These are phyloP conservation scores for Mortierella sp. DNA, from an alignment of 371 early-diverging fungal genomes.

Conservation along the genomic window DNA sequence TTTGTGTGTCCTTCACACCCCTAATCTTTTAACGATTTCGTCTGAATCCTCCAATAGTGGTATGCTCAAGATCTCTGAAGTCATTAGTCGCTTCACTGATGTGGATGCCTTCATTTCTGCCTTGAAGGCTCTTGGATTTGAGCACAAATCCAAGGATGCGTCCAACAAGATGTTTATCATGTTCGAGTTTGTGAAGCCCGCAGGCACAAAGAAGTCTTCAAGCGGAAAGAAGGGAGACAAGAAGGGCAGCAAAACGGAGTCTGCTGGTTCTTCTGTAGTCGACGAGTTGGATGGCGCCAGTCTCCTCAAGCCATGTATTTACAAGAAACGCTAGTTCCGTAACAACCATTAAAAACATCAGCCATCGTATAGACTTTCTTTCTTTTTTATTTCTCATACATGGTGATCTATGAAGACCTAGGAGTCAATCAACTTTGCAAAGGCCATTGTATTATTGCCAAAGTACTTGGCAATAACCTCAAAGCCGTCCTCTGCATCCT, in stretches of 20 bases:
- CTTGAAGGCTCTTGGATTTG: slow-evolving; percentile 80
- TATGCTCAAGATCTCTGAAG: slow-evolving; percentile 94
- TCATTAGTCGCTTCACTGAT: slow-evolving; percentile 87
- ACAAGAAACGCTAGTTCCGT: slow-evolving; percentile 80
- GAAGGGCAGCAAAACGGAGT: slow-evolving; percentile 50
- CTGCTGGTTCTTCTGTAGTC: slow-evolving; percentile 19
- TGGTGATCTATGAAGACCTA: neutral
- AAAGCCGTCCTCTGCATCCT: slow-evolving; percentile 85
- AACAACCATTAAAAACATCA: neutral
- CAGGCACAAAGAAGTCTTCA: slow-evolving; percentile 21
- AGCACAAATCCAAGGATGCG: slow-evolving; percentile 66
- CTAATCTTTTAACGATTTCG: too few species aligned
- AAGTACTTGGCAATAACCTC: slow-evolving; percentile 89
- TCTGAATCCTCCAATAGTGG: slow-evolving; percentile 65
- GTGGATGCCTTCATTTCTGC: slow-evolving; percentile 80
- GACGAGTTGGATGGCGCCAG: slow-evolving; percentile 55
- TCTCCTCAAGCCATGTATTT: slow-evolving; percentile 91
- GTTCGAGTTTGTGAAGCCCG: slow-evolving; percentile 80
- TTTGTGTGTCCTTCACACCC: neutral
- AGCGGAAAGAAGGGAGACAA: slow-evolving; percentile 57
- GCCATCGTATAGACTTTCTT: too few species aligned
- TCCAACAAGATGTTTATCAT: slow-evolving; percentile 94
- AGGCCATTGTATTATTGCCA: slow-evolving; percentile 85
- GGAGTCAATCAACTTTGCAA: slow-evolving; percentile 76
- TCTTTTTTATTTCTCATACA: too few species aligned